These are phyloP conservation scores for Aurifilum marmelostoma DNA, from an alignment of 2,329 filamentous ascomycete species.

Conservation along the genomic window DNA sequence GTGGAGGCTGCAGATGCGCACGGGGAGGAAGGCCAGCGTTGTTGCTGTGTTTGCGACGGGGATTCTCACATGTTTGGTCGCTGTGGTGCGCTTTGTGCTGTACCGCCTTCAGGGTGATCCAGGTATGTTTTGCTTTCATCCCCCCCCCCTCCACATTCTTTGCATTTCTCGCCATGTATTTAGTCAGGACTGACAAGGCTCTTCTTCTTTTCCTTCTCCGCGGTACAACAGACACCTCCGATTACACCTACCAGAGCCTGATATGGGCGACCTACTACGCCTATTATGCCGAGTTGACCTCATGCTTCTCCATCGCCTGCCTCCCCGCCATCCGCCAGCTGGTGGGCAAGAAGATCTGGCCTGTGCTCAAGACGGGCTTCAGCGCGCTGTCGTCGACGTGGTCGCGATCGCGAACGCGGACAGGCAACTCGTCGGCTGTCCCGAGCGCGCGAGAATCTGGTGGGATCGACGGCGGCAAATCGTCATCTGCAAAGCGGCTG, in stretches of 20 bases:
- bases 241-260: slow-evolving; percentile 10
- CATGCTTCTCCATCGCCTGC: slow-evolving; percentile 23
- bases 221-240: not conserved
- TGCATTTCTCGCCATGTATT: too few species aligned
- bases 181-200: too few species aligned
- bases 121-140: not conserved
- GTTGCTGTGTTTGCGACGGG: slow-evolving; percentile 19
- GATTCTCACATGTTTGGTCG: slow-evolving; percentile 3
- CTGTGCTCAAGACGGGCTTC: slow-evolving; percentile 12
- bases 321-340: slow-evolving; percentile 22
- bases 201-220: not conserved
- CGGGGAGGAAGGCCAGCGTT: slow-evolving; percentile 8
- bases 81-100: not conserved
- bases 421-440: not conserved
- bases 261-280: slow-evolving; percentile 15
- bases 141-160: not conserved
- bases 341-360: slow-evolving; percentile 19
- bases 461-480: not conserved
- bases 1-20: slow-evolving; percentile 24
- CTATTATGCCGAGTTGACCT: slow-evolving; percentile 20
- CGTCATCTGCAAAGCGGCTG: not conserved
- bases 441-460: not conserved
- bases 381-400: slow-evolving; percentile 10
- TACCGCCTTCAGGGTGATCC: not conserved
- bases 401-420: not conserved